These are phyloP conservation scores for Diaporthe amygdali DNA, from an alignment of 2,329 filamentous ascomycete species.

Conservation along the genomic window DNA sequence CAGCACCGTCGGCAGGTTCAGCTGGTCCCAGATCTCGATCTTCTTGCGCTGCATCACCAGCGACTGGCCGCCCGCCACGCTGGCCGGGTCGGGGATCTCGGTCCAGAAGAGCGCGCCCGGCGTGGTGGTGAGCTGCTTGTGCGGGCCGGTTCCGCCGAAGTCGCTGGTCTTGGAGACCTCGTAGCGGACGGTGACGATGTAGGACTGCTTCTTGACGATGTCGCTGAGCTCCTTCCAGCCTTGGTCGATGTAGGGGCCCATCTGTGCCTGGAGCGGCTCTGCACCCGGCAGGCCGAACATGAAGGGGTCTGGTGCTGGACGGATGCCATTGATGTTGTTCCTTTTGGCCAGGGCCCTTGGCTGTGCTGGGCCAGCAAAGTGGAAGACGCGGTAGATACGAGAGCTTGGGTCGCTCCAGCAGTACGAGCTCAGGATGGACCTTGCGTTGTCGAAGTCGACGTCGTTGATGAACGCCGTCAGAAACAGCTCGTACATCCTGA, in stretches of 20 bases:
- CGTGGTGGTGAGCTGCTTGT: not conserved
- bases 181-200: conserved; percentile 60
- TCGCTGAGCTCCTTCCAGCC: conserved; percentile 60
- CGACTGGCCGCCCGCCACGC: conserved; percentile 38
- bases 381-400: conserved; percentile 56
- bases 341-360: conserved; percentile 27
- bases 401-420: conserved; percentile 61
- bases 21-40: conserved; percentile 60
- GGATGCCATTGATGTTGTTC: conserved; percentile 28
- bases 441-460: conserved; percentile 52
- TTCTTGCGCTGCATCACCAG: conserved; percentile 59
- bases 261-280: not conserved
- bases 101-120: conserved; percentile 61
- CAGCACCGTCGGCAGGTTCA: conserved; percentile 52
- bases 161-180: conserved; percentile 54
- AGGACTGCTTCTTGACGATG: conserved; percentile 61
- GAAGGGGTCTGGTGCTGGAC: conserved; percentile 18
- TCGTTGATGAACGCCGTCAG: conserved; percentile 59
- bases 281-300: conserved; percentile 20
- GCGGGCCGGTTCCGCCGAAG: conserved; percentile 44
- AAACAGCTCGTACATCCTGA: conserved; percentile 63
- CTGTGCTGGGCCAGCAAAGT: conserved; percentile 51
- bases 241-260: not conserved
- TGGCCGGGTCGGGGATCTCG: conserved; percentile 63
- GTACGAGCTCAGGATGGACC: conserved; percentile 61